Base-by-base conservation (phyloP, 2,329 filamentous ascomycete species). In the Fusarium tuaranense region DNA sequence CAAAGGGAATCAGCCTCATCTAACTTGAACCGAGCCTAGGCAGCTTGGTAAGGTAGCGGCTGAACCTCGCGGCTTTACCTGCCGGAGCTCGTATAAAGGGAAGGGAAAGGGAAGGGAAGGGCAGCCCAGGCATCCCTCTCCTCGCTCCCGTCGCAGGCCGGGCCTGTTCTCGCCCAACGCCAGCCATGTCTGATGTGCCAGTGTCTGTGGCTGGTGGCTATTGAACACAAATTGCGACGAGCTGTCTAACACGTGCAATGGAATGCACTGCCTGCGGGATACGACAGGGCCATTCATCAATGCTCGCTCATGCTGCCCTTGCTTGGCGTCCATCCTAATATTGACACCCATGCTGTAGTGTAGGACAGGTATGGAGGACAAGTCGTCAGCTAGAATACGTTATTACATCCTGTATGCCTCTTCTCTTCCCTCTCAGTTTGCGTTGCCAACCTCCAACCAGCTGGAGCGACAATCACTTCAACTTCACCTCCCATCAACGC, bases 191-290 rank as follows among this genome's bases (percentile, higher is more conserved):
- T 34, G 30, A 53, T 65, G 66, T 68, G 53, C 58, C 48, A 62
- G 13, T 58, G 69, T 65, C 55, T 70, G 69, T 74, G 71, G 71
- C 72, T 75, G 69, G 67, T 38, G 53, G 41, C 46, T 64, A 59
- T 48, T 59, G 67, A 57, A 51, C 63, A 74, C 51, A 69, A 74
- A 69, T 74, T 74, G 57, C 68, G 39, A 53, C 71, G 51, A 65
- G 51, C 38, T 55, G 64, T 63, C 39, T 73, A 67, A 73, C 72
- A 74, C 72, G 72, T 74, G 69, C 61, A 41, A 70, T 70, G 72
- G 72, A 75, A 74, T 75, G 72, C 53, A 65, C 65, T 32, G 32
- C 63, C 46, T 48, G 30, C 20, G 27, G 36, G 48, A 71, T 67
- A 30, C 60, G 66, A 72, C 72, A 75, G 53, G 72, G 65, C 68